Conservation (phyloP, 805 yeast genomes). For the Saccharomycopsis sp. region DNA sequence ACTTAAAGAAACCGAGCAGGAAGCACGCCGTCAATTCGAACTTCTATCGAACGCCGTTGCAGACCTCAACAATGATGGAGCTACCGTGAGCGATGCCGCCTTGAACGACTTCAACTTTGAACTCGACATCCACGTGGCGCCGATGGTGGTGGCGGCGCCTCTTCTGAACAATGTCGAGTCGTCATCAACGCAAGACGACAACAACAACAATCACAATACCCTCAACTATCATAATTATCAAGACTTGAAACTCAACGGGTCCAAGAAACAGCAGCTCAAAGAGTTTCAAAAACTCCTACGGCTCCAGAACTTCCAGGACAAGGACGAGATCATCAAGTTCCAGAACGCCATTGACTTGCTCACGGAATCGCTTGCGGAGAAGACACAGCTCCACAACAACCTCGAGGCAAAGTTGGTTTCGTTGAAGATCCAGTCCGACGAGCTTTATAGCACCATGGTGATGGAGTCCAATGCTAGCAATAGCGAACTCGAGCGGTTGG, state of each 20-base stretch:
- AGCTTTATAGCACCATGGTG: slow-evolving; percentile 44
- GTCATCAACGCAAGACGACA: slow-evolving; percentile 31
- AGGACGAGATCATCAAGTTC: slow-evolving; percentile 47
- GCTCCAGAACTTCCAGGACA: slow-evolving; percentile 37
- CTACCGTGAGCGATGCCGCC: slow-evolving; percentile 2
- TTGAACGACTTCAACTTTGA: slow-evolving; percentile 23
- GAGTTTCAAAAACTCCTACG: slow-evolving; percentile 30
- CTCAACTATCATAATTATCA: slow-evolving; percentile 32
- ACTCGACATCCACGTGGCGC: slow-evolving; percentile 33
- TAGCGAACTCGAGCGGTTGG: slow-evolving; percentile 58
- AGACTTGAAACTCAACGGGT: slow-evolving; percentile 21
- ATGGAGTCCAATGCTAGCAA: slow-evolving; percentile 44
- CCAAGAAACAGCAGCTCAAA: slow-evolving; percentile 25
- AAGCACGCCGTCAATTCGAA: slow-evolving; percentile 40
- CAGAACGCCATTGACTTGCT: slow-evolving; percentile 53
- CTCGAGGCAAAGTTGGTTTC: slow-evolving; percentile 48
- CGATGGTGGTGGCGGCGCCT: no score
- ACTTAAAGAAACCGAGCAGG: slow-evolving; percentile 41
- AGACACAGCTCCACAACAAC: slow-evolving; percentile 46
- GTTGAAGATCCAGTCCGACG: slow-evolving; percentile 45
- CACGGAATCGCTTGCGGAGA: slow-evolving; percentile 46
- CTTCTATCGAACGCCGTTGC: slow-evolving; percentile 3
- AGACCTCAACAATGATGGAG: slow-evolving; percentile 10
- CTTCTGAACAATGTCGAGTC: no score
- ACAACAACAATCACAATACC: slow-evolving; percentile 33